Evolutionary conservation across 306 rosid genomes (phyloP).

Genomic region (Amphicarpaea edgeworthii): DNA sequence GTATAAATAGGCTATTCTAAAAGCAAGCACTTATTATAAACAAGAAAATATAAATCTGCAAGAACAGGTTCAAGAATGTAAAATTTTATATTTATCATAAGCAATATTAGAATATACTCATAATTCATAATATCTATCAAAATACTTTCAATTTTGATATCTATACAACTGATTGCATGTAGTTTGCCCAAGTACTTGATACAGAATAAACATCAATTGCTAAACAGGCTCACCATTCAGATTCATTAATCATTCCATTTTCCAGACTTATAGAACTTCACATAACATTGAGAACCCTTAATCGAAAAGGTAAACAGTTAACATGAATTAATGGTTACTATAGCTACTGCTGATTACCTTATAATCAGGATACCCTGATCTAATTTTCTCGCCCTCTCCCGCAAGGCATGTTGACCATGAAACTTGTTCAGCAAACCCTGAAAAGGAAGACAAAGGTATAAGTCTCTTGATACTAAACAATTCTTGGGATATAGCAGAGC

Average conservation of each 20-base stretch:
- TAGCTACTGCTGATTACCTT: constrained; percentile 56
- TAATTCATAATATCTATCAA: neutral
- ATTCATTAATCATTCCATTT: too few relatives aligned
- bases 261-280: too few relatives aligned
- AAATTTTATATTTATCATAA: neutral
- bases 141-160: neutral
- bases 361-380: constrained; percentile 86
- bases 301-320: neutral
- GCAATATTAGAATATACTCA: constrained; percentile 18
- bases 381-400: constrained; percentile 84
- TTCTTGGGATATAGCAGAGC: too few relatives aligned
- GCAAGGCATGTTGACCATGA: constrained; percentile 84
- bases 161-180: neutral
- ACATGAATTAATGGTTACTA: neutral
- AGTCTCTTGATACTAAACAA: too few relatives aligned
- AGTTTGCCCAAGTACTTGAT: neutral
- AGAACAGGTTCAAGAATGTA: constrained; percentile 10
- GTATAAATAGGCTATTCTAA: neutral
- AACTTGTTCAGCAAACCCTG: constrained; percentile 89
- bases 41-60: neutral
- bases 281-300: too few relatives aligned
- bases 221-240: too few relatives aligned
- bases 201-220: constrained; percentile 9
- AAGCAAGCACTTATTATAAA: constrained; percentile 9
- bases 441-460: constrained; percentile 15